Conservation (phyloP, 108 stramenopile species). For the Conticribra weissflogii region DNA sequence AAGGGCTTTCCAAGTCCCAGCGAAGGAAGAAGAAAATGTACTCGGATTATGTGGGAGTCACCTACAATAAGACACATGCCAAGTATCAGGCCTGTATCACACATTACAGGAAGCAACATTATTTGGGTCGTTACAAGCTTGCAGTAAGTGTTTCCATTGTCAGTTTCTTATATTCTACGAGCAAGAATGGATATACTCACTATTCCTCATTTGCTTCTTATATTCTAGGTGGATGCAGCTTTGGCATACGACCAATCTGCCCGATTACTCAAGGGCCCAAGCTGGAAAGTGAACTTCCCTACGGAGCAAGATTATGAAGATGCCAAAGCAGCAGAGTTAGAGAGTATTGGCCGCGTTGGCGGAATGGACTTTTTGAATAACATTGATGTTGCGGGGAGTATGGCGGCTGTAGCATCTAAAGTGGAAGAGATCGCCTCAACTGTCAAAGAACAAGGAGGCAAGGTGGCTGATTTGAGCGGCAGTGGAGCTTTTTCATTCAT, state of each 20-base stretch:
- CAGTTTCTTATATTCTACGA: too few species aligned
- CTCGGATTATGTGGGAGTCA: constrained; percentile 58
- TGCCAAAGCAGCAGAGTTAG: constrained; percentile 39
- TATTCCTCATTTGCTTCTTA: too few species aligned
- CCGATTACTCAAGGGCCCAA: constrained; percentile 46
- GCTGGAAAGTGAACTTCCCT: constrained; percentile 55
- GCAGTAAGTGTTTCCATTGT: too few species aligned
- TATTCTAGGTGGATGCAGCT: constrained; percentile 55
- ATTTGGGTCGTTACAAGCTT: constrained; percentile 52
- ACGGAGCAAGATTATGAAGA: constrained; percentile 38
- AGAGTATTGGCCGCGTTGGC: constrained; percentile 8
- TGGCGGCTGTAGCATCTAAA: constrained; percentile 38
- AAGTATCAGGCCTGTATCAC: constrained; percentile 61
- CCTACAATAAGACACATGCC: constrained; percentile 63
- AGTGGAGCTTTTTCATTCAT: not conserved
- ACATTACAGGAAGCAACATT: constrained; percentile 57
- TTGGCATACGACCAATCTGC: constrained; percentile 55
- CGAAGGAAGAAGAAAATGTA: constrained; percentile 52
- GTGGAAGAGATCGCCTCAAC: constrained; percentile 37
- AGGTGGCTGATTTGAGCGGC: not conserved
- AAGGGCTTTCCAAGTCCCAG: constrained; percentile 10
- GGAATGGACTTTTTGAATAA: not conserved
- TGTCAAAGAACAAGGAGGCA: not conserved
- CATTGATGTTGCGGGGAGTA: constrained; percentile 18
- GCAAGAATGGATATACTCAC: too few species aligned